Conservation (phyloP, 148 eudicot species). For the Arctostaphylos glauca region DNA sequence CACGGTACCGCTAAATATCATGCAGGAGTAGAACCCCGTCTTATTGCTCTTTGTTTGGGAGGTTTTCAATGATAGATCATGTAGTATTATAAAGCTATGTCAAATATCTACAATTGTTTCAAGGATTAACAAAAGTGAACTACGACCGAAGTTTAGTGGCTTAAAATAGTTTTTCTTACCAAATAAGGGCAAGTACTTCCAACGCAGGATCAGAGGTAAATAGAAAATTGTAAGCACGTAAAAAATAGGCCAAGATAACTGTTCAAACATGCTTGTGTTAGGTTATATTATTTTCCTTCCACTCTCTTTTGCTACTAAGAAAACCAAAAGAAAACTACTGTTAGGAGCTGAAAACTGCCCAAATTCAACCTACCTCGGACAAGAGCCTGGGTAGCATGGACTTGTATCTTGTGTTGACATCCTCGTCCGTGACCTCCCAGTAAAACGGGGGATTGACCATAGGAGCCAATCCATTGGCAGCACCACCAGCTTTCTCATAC, state of each 20-base stretch:
- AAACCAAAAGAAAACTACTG: not conserved
- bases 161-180: not conserved
- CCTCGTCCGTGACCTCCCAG: slow-evolving; percentile 63
- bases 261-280: not conserved
- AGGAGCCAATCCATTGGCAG: slow-evolving; percentile 24
- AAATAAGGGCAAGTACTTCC: not conserved
- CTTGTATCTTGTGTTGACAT: slow-evolving; percentile 74
- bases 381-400: slow-evolving; percentile 76
- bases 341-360: not conserved
- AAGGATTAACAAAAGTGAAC: not conserved
- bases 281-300: not conserved
- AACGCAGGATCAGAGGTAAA: not conserved
- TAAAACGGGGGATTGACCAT: slow-evolving; percentile 35
- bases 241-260: not conserved
- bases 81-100: not conserved
- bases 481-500: slow-evolving; percentile 87
- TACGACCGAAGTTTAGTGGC: not conserved
- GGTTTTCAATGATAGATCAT: not conserved
- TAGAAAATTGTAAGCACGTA: not conserved
- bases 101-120: not conserved
- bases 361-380: slow-evolving; percentile 67
- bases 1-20: not conserved
- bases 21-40: not conserved
- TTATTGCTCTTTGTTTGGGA: not conserved
- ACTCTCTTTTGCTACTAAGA: not conserved